Conservation (phyloP, 208 protist species). For the Blastocrithidia nonstop region DNA sequence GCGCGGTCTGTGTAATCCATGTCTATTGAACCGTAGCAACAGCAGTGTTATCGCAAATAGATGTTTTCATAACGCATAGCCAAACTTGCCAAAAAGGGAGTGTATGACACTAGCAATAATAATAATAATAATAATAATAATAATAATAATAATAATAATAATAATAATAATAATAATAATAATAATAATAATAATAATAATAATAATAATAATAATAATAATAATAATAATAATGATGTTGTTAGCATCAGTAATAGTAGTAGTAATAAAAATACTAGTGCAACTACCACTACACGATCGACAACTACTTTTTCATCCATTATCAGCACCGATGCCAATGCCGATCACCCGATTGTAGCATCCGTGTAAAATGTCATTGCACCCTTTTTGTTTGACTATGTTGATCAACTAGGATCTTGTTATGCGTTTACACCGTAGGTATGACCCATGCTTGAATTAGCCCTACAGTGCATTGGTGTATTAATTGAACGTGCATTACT, state of each 20-base stretch:
- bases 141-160: no score
- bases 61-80: no score
- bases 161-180: constrained; percentile 2
- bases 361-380: constrained; percentile 52
- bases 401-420: constrained; percentile 33
- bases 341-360: constrained; percentile 38
- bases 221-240: background rate
- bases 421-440: constrained; percentile 37
- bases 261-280: constrained; percentile 5
- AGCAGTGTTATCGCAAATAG: no score
- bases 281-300: background rate
- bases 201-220: constrained; percentile 1
- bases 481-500: constrained; percentile 63
- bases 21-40: no score
- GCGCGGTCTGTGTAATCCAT: no score
- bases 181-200: background rate
- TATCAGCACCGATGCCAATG: constrained; percentile 5
- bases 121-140: background rate
- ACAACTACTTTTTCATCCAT: background rate
- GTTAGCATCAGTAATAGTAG: background rate
- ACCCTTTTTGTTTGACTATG: constrained; percentile 41
- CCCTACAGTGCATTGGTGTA: constrained; percentile 48
- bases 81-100: no score
- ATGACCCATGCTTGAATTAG: constrained; percentile 57
- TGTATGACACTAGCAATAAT: no score